Evolutionary conservation across 441 rosid genomes (phyloP).

Genomic region (Mallotus japonicus): DNA sequence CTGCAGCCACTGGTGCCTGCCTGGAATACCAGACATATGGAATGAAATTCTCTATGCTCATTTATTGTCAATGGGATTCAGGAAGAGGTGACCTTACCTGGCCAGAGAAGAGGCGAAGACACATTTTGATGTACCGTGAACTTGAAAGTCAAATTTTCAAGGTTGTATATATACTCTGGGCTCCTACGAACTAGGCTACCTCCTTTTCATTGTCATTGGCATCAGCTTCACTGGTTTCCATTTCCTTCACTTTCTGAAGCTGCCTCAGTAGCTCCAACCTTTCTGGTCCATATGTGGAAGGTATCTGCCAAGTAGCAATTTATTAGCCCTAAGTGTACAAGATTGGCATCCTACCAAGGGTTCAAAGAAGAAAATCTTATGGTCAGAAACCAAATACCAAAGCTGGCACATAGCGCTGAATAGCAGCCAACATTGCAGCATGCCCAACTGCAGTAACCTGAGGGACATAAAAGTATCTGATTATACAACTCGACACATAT

Average conservation of each 20-base stretch:
- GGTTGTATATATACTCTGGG: conserved; percentile 23
- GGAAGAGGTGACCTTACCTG: conserved; percentile 33
- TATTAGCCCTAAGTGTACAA: neutral
- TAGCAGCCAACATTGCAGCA: conserved; percentile 96
- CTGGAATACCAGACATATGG: conserved; percentile 75
- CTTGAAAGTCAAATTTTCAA: conserved; percentile 9
- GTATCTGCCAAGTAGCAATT: conserved; percentile 54
- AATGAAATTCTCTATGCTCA: conserved; percentile 72
- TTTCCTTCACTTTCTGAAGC: conserved; percentile 83
- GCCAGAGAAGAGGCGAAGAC: neutral
- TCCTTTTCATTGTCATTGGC: conserved; percentile 49
- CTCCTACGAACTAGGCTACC: conserved; percentile 36
- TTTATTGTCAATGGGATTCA: conserved; percentile 53
- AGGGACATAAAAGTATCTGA: conserved; percentile 15
- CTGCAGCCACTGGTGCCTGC: conserved; percentile 90
- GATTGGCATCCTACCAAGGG: conserved; percentile 7
- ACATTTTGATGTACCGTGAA: conserved; percentile 9
- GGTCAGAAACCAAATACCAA: conserved; percentile 48
- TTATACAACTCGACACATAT: neutral
- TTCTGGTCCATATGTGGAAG: conserved; percentile 94
- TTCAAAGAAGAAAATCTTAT: conserved; percentile 16
- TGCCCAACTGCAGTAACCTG: conserved; percentile 99
- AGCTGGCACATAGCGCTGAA: conserved; percentile 89
- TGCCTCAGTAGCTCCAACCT: conserved; percentile 89
- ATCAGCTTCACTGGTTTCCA: conserved; percentile 56